A percentile compares a stretch with the other conserved stretches of the same genome.
Evolutionary conservation across 441 rosid species (phyloP).

Genomic region (Pelargonium fulgidum): DNA sequence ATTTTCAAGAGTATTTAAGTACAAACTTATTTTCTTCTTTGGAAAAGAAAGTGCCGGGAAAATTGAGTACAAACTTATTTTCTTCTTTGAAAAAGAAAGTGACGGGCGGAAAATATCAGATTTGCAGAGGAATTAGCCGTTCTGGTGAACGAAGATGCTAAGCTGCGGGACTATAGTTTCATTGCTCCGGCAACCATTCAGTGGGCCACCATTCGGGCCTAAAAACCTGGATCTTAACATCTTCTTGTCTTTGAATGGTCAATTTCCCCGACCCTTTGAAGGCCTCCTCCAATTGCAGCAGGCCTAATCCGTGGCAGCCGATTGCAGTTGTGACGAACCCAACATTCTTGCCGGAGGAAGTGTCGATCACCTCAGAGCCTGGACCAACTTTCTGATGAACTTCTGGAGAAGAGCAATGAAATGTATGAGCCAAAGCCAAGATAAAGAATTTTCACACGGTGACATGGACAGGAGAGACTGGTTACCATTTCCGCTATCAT

Average conservation of each 20-base stretch:
- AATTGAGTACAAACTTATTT: too few relatives aligned
- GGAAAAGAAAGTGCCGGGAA: too few relatives aligned
- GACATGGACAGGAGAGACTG: neutral
- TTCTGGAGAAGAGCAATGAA: constrained; percentile 35
- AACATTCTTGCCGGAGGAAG: constrained; percentile 53
- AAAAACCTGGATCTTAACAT: constrained; percentile 54
- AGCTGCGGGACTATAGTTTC: constrained; percentile 29
- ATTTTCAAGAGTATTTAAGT: too few relatives aligned
- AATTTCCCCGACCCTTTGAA: constrained; percentile 40
- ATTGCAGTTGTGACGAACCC: constrained; percentile 61
- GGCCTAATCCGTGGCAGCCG: constrained; percentile 69
- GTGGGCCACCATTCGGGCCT: constrained; percentile 86
- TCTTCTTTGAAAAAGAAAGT: neutral
- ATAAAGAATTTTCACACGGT: neutral
- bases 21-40: too few relatives aligned
- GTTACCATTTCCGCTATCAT: constrained; percentile 49
- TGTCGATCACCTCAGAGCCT: constrained; percentile 57
- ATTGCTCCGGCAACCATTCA: constrained; percentile 60
- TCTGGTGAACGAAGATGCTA: constrained; percentile 13
- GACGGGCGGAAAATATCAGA: neutral
- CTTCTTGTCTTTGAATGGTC: constrained; percentile 42
- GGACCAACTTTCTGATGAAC: constrained; percentile 45
- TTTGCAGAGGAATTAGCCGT: neutral
- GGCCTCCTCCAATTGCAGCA: constrained; percentile 62
- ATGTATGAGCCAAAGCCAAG: neutral